Percentiles rank a stretch among this genome's conserved stretches.
Evolutionary conservation across 2,329 filamentous ascomycete genomes (phyloP).

Genomic region (Colletotrichum cereale): DNA sequence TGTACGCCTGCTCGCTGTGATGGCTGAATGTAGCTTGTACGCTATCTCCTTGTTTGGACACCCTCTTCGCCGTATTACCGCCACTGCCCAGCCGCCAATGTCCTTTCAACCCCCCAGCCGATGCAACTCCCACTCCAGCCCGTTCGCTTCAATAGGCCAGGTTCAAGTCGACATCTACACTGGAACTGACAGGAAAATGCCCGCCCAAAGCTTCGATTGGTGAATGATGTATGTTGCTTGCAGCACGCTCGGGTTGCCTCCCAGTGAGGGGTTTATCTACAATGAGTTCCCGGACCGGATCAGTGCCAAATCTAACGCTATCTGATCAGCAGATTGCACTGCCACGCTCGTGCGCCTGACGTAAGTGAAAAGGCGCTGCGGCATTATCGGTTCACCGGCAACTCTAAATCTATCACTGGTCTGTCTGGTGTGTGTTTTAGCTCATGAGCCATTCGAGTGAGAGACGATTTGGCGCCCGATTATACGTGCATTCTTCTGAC

Average conservation of each 20-base stretch:
- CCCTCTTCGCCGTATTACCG: constrained; percentile 4
- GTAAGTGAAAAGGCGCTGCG: constrained; percentile 2
- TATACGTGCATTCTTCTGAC: background rate
- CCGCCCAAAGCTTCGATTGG: too few relatives aligned
- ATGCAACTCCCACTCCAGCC: background rate
- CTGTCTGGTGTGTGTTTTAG: constrained; percentile 1
- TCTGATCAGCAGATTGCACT: constrained; percentile 33
- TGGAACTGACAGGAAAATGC: background rate
- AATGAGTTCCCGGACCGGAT: constrained; percentile 20
- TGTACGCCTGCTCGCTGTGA: background rate
- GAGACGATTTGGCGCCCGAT: too few relatives aligned
- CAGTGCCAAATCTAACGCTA: constrained; percentile 28
- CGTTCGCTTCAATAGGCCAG: background rate
- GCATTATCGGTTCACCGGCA: constrained; percentile 15
- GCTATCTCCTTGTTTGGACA: background rate
- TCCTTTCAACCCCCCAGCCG: background rate
- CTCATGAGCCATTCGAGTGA: background rate
- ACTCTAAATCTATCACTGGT: constrained; percentile 21
- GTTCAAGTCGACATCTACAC: background rate
- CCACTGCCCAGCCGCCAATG: background rate
- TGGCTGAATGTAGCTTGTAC: background rate
- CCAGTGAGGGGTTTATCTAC: constrained; percentile 37
- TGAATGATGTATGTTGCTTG: background rate
- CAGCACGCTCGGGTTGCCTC: constrained; percentile 25
- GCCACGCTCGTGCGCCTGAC: constrained; percentile 33